These are phyloP conservation scores for Reticulascus tulasneorum DNA, from an alignment of 2,329 filamentous ascomycete genomes.

Conservation along the genomic window DNA sequence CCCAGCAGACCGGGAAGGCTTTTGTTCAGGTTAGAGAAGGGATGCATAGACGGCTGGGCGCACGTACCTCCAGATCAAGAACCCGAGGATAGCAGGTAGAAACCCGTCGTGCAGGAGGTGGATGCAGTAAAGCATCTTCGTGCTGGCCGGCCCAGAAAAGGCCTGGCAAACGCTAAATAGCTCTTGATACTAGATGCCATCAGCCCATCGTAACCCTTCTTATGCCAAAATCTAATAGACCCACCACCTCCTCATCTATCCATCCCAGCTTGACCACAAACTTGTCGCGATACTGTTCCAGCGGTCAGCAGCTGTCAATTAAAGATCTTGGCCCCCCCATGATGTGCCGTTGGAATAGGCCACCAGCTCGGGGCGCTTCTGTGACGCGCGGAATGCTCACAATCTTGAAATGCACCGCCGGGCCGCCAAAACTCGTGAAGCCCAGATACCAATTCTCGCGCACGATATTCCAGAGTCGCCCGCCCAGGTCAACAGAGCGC, in stretches of 20 bases:
- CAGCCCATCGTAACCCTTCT: no score
- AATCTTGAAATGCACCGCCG: conserved; percentile 67
- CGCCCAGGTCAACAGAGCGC: not conserved
- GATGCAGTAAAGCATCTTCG: conserved; percentile 69
- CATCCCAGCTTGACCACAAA: conserved; percentile 60
- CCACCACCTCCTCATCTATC: conserved; percentile 66
- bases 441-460: conserved; percentile 54
- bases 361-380: no score
- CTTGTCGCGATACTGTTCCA: conserved; percentile 48
- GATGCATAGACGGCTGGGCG: not conserved
- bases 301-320: conserved; percentile 1
- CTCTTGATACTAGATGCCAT: conserved; percentile 58
- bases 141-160: conserved; percentile 63
- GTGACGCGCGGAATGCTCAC: conserved; percentile 28
- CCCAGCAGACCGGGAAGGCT: conserved; percentile 66
- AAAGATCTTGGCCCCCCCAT: not conserved
- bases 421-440: conserved; percentile 63
- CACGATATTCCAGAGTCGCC: not conserved
- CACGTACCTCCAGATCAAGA: conserved; percentile 59
- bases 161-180: conserved; percentile 67
- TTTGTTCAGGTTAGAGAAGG: not conserved
- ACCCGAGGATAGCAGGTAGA: conserved; percentile 51
- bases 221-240: not conserved
- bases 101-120: conserved; percentile 60
- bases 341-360: no score